Evolutionary conservation across 169 alveolate species (phyloP).

Genomic region (Plasmodium vivax): DNA sequence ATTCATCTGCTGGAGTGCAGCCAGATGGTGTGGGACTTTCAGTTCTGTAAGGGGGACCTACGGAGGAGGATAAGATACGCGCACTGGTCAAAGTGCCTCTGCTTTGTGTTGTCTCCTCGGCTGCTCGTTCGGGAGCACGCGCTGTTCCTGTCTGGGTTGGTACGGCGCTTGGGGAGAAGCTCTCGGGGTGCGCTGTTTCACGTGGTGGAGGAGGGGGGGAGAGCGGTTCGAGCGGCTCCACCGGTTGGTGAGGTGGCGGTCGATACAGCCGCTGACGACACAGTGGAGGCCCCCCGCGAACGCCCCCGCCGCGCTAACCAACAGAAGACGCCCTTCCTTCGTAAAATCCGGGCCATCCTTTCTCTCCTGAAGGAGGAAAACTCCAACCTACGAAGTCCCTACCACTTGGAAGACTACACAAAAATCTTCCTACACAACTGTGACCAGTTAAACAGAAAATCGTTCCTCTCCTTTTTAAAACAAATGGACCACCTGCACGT

Average conservation of each 20-base stretch:
- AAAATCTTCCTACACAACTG: constrained; percentile 58
- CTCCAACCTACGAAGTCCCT: not conserved
- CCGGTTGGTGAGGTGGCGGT: not conserved
- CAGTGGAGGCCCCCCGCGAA: not conserved
- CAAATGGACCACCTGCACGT: constrained; percentile 3
- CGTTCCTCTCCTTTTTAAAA: constrained; percentile 11
- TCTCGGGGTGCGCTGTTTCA: not conserved
- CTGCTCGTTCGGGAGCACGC: constrained; percentile 2
- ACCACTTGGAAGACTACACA: constrained; percentile 59
- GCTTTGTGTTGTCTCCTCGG: constrained; percentile 11
- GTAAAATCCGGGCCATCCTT: constrained; percentile 15
- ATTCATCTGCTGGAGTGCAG: not conserved
- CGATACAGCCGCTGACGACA: not conserved
- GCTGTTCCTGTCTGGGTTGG: not conserved
- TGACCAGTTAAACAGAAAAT: constrained; percentile 29
- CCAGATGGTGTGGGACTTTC: constrained; percentile 18
- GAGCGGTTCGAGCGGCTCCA: not conserved
- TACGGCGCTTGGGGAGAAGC: not conserved
- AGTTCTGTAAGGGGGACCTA: constrained; percentile 2
- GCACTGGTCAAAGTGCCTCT: not conserved
- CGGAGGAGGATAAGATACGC: not conserved
- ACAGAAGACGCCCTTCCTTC: not conserved
- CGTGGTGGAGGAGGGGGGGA: constrained; percentile 1
- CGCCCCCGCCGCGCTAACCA: not conserved
- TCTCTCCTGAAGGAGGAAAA: constrained; percentile 22